A percentile compares a stretch with the other conserved stretches of the same genome.
These are phyloP conservation scores for Exutisphaerella laricina DNA, from an alignment of 2,329 filamentous ascomycete species.

Conservation along the genomic window DNA sequence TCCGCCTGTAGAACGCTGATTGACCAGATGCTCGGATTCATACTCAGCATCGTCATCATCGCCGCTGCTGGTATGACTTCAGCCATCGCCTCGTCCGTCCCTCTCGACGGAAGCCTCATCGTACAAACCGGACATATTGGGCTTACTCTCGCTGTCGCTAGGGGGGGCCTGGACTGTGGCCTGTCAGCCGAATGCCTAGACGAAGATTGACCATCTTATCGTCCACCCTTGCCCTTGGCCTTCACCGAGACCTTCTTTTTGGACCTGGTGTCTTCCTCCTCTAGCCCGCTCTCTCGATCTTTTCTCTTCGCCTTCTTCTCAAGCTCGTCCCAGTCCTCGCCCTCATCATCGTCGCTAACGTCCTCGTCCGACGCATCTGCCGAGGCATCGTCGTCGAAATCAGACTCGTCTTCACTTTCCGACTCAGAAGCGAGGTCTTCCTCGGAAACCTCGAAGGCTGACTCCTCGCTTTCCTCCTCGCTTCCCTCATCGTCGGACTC, in stretches of 20 bases:
- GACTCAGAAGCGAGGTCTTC: slow-evolving; percentile 73
- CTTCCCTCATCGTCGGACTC: slow-evolving; percentile 81
- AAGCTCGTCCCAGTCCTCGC: slow-evolving; percentile 87
- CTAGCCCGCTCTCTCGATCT: slow-evolving; percentile 51
- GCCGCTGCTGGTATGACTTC: too few species aligned
- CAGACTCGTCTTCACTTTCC: slow-evolving; percentile 79
- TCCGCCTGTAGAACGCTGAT: too few species aligned
- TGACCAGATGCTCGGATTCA: too few species aligned
- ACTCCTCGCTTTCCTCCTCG: slow-evolving; percentile 77
- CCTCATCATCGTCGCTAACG: slow-evolving; percentile 56
- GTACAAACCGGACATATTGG: too few species aligned
- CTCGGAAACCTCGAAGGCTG: slow-evolving; percentile 84
- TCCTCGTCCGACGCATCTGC: slow-evolving; percentile 73
- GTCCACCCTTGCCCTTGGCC: slow-evolving; percentile 9
- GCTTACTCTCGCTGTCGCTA: too few species aligned
- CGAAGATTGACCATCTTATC: too few species aligned
- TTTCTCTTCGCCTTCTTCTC: slow-evolving; percentile 74
- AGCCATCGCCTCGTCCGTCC: too few species aligned
- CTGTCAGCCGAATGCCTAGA: too few species aligned
- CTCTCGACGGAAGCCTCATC: too few species aligned
- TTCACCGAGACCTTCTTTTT: slow-evolving; percentile 25
- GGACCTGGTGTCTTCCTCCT: slow-evolving; percentile 58
- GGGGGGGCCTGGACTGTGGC: too few species aligned
- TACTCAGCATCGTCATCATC: too few species aligned
- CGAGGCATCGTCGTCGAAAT: slow-evolving; percentile 85